Evolutionary conservation across 2,329 filamentous ascomycete genomes (phyloP).

Genomic region (Chaetothyriales sp.): DNA sequence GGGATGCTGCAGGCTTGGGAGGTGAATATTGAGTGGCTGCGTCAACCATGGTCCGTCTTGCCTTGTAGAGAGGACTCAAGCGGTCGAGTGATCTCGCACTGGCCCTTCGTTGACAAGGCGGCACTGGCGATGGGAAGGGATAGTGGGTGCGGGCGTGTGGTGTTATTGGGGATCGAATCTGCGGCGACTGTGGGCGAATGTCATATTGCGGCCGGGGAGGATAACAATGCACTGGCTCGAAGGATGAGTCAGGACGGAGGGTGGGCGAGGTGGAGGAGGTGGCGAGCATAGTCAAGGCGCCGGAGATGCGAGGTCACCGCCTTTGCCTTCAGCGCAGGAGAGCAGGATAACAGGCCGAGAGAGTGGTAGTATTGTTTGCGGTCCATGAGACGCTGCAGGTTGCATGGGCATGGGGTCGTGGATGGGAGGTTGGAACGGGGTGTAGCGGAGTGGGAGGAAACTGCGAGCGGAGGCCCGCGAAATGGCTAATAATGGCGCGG

Average conservation of each 20-base stretch:
- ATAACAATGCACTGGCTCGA: constrained; percentile 9
- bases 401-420: neutral
- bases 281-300: constrained; percentile 19
- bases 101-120: constrained; percentile 3
- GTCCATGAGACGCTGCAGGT: neutral
- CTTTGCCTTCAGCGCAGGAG: neutral
- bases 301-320: neutral
- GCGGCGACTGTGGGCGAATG: neutral
- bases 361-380: neutral
- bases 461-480: too few species aligned
- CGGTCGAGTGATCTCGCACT: constrained; percentile 12
- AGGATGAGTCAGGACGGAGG: constrained; percentile 22
- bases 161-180: neutral
- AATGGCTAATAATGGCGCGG: neutral
- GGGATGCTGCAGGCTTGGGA: constrained; percentile 4
- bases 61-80: constrained; percentile 4
- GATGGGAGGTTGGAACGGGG: too few species aligned
- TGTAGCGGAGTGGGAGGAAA: too few species aligned
- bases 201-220: neutral
- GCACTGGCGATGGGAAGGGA: neutral
- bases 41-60: constrained; percentile 27
- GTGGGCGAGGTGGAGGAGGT: constrained; percentile 27
- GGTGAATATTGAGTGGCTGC: constrained; percentile 39
- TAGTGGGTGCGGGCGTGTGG: constrained; percentile 1
- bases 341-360: neutral